A percentile compares a stretch with the other conserved stretches of the same genome.
phyloP scores from a whole-genome alignment of 2,329 filamentous ascomycete genomes.

The Cladosporium sp. region DNA sequence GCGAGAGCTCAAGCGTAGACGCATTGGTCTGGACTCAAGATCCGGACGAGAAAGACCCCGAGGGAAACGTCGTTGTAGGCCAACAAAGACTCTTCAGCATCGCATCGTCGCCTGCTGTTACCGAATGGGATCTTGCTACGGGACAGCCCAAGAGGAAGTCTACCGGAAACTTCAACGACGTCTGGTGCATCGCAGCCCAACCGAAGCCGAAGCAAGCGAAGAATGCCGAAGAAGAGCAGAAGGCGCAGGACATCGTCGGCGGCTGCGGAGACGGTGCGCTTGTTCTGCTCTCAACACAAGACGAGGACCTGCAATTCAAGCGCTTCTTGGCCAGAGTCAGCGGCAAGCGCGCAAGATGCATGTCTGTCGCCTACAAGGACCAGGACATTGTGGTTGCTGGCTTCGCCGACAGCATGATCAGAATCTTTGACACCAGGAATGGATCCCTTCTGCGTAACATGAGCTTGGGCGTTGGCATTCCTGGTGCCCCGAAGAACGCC shows the following conservation, averaged over 20 bases:
- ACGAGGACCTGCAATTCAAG: conserved; percentile 77
- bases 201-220: conserved; percentile 50
- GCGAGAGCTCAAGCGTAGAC: conserved; percentile 82
- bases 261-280: conserved; percentile 91
- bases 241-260: conserved; percentile 64
- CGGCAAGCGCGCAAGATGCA: conserved; percentile 80
- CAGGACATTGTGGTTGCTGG: conserved; percentile 79
- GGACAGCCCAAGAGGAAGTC: conserved; percentile 75
- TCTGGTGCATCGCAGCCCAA: conserved; percentile 93
- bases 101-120: conserved; percentile 85
- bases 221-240: conserved; percentile 23
- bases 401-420: conserved; percentile 94
- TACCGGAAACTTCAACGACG: conserved; percentile 89
- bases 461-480: conserved; percentile 75
- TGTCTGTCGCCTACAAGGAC: conserved; percentile 88
- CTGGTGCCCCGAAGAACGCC: conserved; percentile 74
- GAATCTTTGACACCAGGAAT: conserved; percentile 80
- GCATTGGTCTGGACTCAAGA: conserved; percentile 89
- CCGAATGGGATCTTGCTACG: conserved; percentile 87
- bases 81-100: conserved; percentile 90
- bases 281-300: conserved; percentile 79
- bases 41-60: conserved; percentile 63
- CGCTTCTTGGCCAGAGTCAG: conserved; percentile 70
- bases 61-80: conserved; percentile 61
- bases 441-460: conserved; percentile 75